A percentile compares a stretch with the other conserved stretches of the same genome.
Evolutionary conservation across 1,139 yeast genomes (phyloP).

Genomic region (Blastobotrys illinoisensis): DNA sequence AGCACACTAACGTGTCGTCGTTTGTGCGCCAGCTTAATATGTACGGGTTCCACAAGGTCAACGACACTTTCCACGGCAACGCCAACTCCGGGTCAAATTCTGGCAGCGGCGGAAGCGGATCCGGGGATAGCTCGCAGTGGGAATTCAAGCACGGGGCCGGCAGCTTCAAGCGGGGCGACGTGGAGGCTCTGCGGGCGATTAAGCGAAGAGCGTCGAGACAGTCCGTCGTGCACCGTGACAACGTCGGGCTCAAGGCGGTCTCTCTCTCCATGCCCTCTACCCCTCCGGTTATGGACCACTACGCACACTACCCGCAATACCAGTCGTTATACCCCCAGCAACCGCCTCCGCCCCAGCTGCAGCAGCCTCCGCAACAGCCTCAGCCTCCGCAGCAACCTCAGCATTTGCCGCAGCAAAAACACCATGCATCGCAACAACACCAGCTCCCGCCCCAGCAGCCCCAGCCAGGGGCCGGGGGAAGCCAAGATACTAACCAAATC

Average conservation of each 20-base stretch:
- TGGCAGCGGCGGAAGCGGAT: conserved; percentile 25
- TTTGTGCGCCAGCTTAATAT: conserved; percentile 94
- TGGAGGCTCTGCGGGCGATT: conserved; percentile 55
- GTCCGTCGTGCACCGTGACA: conserved; percentile 28
- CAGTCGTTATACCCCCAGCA: neutral
- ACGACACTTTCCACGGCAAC: conserved; percentile 27
- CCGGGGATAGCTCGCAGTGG: conserved; percentile 46
- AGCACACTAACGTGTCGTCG: conserved; percentile 90
- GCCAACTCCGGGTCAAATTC: conserved; percentile 9
- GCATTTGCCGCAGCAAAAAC: conserved; percentile 5
- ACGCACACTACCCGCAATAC: neutral
- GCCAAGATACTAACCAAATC: conserved; percentile 7
- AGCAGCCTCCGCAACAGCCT: conserved; percentile 5
- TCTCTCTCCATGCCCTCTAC: conserved; percentile 28
- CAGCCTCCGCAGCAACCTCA: conserved; percentile 9
- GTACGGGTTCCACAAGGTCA: conserved; percentile 97
- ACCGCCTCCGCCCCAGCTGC: conserved; percentile 3
- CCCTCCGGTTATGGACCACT: conserved; percentile 14
- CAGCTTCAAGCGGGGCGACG: conserved; percentile 69
- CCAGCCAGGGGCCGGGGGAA: neutral
- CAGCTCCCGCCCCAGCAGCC: conserved; percentile 10
- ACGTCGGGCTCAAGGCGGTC: conserved; percentile 27
- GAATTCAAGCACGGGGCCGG: conserved; percentile 86
- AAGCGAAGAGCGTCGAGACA: conserved; percentile 53
- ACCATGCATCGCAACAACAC: conserved; percentile 6